phyloP scores from a whole-genome alignment of 495 filamentous ascomycete species.

The Penicillium tannophilum region DNA sequence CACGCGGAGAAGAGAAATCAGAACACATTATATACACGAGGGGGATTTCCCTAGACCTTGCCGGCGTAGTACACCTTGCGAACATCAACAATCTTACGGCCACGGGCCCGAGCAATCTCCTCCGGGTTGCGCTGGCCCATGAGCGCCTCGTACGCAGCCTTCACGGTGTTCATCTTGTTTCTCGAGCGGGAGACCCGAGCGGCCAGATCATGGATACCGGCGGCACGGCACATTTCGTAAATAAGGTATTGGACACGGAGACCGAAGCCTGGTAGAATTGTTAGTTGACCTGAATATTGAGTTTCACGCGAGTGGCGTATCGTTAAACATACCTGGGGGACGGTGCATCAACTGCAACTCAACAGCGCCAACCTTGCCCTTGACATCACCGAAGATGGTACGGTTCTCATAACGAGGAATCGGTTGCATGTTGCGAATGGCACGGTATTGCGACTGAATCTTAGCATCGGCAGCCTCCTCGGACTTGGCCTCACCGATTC shows the following conservation, averaged over 20 bases:
- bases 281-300: slow-evolving; percentile 14
- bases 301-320: neutral
- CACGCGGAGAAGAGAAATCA: slow-evolving; percentile 31
- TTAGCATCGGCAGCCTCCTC: slow-evolving; percentile 66
- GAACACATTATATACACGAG: slow-evolving; percentile 46
- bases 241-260: slow-evolving; percentile 87
- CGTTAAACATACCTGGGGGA: slow-evolving; percentile 73
- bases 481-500: slow-evolving; percentile 87
- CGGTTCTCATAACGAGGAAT: slow-evolving; percentile 85
- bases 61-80: slow-evolving; percentile 97
- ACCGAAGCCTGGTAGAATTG: slow-evolving; percentile 70
- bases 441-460: slow-evolving; percentile 68
- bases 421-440: slow-evolving; percentile 84
- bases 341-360: slow-evolving; percentile 76
- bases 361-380: slow-evolving; percentile 81
- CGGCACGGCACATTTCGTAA: slow-evolving; percentile 84
- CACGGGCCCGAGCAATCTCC: slow-evolving; percentile 79
- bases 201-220: slow-evolving; percentile 82
- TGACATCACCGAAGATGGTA: slow-evolving; percentile 85
- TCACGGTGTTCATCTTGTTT: slow-evolving; percentile 96
- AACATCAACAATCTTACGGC: slow-evolving; percentile 93
- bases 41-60: slow-evolving; percentile 48
- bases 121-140: slow-evolving; percentile 82
- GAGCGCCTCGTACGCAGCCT: slow-evolving; percentile 83
- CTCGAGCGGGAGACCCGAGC: slow-evolving; percentile 75